These are phyloP conservation scores for Daldinia concentrica DNA, from an alignment of 495 filamentous ascomycete species.

Conservation along the genomic window DNA sequence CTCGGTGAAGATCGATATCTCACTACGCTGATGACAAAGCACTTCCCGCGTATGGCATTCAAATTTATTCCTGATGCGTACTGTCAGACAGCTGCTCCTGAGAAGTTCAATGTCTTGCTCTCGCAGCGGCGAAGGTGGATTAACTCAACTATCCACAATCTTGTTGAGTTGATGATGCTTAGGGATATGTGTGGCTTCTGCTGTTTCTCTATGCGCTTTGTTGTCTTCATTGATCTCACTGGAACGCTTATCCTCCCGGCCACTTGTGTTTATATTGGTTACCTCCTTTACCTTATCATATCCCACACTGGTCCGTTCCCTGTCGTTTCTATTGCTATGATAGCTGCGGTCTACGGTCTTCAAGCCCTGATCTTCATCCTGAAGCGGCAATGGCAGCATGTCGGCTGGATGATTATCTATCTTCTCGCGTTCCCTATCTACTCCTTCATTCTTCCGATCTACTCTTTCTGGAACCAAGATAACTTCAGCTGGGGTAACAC, in stretches of 20 bases:
- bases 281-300: conserved; percentile 84
- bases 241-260: conserved; percentile 94
- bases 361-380: conserved; percentile 96
- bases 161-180: conserved; percentile 86
- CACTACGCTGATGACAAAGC: conserved; percentile 96
- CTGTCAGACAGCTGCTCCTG: conserved; percentile 90
- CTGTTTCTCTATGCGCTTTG: conserved; percentile 98
- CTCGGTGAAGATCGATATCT: conserved; percentile 98
- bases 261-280: conserved; percentile 88
- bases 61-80: conserved; percentile 95
- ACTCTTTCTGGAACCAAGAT: conserved; percentile 99
- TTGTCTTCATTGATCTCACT: conserved; percentile 93
- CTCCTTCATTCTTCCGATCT: conserved; percentile 89
- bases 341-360: conserved; percentile 92
- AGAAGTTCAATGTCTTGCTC: conserved; percentile 89
- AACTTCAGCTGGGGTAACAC: conserved; percentile 99
- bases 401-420: conserved; percentile 99
- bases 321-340: conserved; percentile 83
- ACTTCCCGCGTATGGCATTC: conserved; percentile 94
- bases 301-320: conserved; percentile 80
- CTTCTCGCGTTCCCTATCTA: conserved; percentile 92
- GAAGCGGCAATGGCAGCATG: conserved; percentile 95
- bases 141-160: conserved; percentile 96
- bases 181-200: conserved; percentile 98
- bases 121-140: conserved; percentile 98